A percentile compares a stretch with the other conserved stretches of the same genome.
phyloP scores from a whole-genome alignment of 75 land plant genomes.

The Sequoiadendron giganteum region DNA sequence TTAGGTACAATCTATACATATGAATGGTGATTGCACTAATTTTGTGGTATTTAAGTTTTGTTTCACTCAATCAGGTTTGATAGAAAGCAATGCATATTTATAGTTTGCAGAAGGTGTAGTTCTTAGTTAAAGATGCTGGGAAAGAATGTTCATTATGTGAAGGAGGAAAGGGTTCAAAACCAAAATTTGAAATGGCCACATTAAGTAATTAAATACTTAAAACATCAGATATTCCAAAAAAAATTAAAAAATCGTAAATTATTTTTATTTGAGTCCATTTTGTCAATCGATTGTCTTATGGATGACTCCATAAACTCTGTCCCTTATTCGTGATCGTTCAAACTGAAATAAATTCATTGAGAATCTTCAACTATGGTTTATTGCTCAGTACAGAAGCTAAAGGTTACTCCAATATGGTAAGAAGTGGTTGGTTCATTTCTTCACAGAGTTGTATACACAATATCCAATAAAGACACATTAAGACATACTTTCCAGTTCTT shows the following conservation, averaged over 20 bases:
- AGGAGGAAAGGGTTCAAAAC: neutral
- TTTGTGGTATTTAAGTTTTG: neutral
- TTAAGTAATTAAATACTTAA: neutral
- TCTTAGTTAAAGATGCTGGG: neutral
- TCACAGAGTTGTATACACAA: neutral
- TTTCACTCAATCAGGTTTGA: neutral
- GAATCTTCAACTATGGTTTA: neutral
- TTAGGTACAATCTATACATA: neutral
- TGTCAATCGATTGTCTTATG: neutral
- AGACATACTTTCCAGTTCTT: neutral
- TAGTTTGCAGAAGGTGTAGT: neutral
- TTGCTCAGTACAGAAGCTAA: neutral
- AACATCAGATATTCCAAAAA: neutral
- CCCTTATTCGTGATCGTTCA: neutral
- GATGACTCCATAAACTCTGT: neutral
- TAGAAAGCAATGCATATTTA: neutral
- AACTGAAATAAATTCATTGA: neutral
- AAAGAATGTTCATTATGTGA: neutral
- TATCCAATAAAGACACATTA: neutral
- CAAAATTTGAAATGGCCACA: neutral
- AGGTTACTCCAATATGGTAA: neutral
- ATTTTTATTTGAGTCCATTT: neutral
- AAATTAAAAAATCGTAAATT: neutral
- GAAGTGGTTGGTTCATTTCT: neutral
- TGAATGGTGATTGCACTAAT: neutral